Percentiles rank a stretch among this genome's conserved stretches.
Evolutionary conservation across 2,329 filamentous ascomycete genomes (phyloP).

Genomic region (Coniochaeta sp.): DNA sequence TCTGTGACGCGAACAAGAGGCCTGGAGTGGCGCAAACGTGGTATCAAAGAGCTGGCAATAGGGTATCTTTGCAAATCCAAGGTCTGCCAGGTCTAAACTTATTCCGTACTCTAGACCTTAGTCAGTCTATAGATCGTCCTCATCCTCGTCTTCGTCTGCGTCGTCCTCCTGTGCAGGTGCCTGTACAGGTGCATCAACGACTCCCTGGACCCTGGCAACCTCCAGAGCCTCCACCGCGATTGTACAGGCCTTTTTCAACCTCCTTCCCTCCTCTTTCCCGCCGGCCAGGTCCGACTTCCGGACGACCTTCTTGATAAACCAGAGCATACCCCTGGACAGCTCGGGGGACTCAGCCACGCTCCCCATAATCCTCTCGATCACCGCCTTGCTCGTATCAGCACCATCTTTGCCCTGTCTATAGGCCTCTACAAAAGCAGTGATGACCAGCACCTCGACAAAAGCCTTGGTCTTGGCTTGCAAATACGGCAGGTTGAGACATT

Average conservation of each 20-base stretch:
- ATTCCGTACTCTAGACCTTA: neutral
- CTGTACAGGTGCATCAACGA: neutral
- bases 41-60: neutral
- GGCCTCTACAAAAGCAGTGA: constrained; percentile 65
- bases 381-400: constrained; percentile 35
- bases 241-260: constrained; percentile 39
- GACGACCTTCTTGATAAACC: constrained; percentile 71
- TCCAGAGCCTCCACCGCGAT: constrained; percentile 30
- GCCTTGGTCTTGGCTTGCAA: constrained; percentile 67
- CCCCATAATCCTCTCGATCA: constrained; percentile 59
- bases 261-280: constrained; percentile 38
- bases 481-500: constrained; percentile 71
- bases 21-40: neutral
- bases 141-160: neutral
- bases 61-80: too few species aligned
- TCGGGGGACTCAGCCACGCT: constrained; percentile 56
- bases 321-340: constrained; percentile 68
- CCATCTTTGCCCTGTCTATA: constrained; percentile 34
- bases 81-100: neutral
- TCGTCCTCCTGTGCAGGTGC: constrained; percentile 6
- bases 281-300: constrained; percentile 52
- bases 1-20: neutral
- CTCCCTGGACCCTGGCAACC: constrained; percentile 7
- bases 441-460: constrained; percentile 75
- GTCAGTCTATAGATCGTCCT: neutral